Evolutionary conservation across 805 yeast genomes (phyloP).

Genomic region (Wickerhamiella dianesei): DNA sequence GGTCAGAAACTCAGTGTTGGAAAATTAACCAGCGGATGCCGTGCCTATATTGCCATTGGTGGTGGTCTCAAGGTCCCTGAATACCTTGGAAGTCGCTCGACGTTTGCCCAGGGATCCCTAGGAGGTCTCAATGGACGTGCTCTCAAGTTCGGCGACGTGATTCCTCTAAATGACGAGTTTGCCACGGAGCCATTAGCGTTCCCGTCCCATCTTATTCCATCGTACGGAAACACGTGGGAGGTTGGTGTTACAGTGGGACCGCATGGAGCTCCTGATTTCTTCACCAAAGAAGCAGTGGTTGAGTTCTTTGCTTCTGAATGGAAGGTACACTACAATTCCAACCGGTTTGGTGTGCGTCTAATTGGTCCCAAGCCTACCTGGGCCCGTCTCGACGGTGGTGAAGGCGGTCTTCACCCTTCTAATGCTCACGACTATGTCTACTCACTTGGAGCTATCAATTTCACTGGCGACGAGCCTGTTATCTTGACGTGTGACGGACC

Average conservation of each 20-base stretch:
- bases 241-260: conserved; percentile 96
- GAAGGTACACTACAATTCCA: conserved; percentile 96
- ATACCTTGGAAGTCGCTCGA: conserved; percentile 90
- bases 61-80: conserved; percentile 92
- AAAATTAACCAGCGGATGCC: conserved; percentile 67
- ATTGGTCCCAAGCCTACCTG: conserved; percentile 93
- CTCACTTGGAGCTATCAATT: conserved; percentile 91
- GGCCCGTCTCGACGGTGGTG: conserved; percentile 96
- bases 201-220: conserved; percentile 45
- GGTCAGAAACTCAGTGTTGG: conserved; percentile 78
- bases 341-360: conserved; percentile 89
- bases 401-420: conserved; percentile 97
- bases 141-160: conserved; percentile 81
- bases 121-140: conserved; percentile 95
- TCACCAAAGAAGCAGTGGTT: conserved; percentile 55
- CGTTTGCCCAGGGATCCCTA: conserved; percentile 79
- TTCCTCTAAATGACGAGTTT: conserved; percentile 25
- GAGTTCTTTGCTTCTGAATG: conserved; percentile 67
- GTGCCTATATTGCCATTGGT: conserved; percentile 78
- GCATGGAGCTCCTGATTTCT: conserved; percentile 94
- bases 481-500: conserved; percentile 96
- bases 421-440: conserved; percentile 96
- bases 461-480: conserved; percentile 98
- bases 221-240: conserved; percentile 49
- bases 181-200: conserved; percentile 38